Percentiles rank a stretch among this genome's conserved stretches.
phyloP scores from a whole-genome alignment of 495 filamentous ascomycete species.

The Aspergillus haitiensis region DNA sequence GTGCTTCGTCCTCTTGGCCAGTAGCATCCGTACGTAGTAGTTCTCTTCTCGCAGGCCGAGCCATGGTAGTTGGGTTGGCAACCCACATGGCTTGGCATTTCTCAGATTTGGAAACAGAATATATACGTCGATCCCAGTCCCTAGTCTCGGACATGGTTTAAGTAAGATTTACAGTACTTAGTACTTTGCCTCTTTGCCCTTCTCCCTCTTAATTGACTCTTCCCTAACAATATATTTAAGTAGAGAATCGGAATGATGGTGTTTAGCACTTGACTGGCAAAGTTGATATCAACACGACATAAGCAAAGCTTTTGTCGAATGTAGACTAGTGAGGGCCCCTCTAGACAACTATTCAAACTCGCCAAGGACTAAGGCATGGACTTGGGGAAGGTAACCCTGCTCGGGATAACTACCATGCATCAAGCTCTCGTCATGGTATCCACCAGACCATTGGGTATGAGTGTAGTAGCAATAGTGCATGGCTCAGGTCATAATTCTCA shows the following conservation, averaged over 20 bases:
- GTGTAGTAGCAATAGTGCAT: not conserved
- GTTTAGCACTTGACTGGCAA: no score
- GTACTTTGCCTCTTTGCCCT: no score
- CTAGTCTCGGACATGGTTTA: not conserved
- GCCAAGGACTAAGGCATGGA: not conserved
- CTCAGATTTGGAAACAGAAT: not conserved
- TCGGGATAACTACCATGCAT: not conserved
- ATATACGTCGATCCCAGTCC: not conserved
- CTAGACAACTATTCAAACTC: no score
- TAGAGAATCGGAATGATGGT: no score
- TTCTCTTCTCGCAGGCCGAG: conserved; percentile 12
- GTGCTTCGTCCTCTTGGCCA: conserved; percentile 10
- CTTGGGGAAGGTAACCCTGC: not conserved
- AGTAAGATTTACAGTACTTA: no score
- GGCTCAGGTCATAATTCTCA: not conserved
- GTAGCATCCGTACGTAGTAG: conserved; percentile 4
- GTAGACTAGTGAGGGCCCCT: no score
- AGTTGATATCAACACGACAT: no score
- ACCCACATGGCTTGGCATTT: conserved; percentile 16
- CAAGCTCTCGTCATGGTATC: not conserved
- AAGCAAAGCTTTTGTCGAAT: no score
- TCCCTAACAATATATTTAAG: no score
- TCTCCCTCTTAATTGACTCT: no score
- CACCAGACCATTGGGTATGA: not conserved
- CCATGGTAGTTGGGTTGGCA: conserved; percentile 17